Evolutionary conservation across 2,329 filamentous ascomycete genomes (phyloP).

Genomic region (Trichophyton benhamiae): DNA sequence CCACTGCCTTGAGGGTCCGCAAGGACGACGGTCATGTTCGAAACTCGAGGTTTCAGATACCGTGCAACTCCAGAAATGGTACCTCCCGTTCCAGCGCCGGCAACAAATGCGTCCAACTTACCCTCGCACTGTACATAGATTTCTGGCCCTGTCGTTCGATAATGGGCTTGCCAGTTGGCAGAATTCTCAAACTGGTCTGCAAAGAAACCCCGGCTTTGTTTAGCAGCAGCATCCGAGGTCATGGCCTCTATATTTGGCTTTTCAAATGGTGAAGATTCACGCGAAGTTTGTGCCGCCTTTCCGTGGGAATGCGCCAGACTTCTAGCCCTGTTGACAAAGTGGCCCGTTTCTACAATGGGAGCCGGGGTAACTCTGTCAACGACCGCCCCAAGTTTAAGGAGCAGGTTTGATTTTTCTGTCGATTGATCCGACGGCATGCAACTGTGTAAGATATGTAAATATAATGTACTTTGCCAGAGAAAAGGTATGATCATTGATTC

Average conservation of each 20-base stretch:
- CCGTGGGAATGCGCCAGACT: constrained; percentile 65
- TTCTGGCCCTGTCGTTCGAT: constrained; percentile 73
- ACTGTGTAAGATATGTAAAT: constrained; percentile 24
- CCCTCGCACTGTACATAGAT: constrained; percentile 69
- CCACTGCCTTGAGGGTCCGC: constrained; percentile 93
- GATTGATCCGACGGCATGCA: constrained; percentile 94
- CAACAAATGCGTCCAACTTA: constrained; percentile 71
- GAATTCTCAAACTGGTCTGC: constrained; percentile 91
- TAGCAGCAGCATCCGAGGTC: constrained; percentile 19
- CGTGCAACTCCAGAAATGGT: constrained; percentile 79
- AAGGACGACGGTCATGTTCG: constrained; percentile 57
- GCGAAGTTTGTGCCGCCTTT: constrained; percentile 14
- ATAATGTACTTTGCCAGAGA: constrained; percentile 3
- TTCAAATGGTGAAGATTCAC: constrained; percentile 13
- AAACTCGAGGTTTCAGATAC: constrained; percentile 64
- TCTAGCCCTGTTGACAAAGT: constrained; percentile 88
- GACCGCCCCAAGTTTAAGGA: constrained; percentile 79
- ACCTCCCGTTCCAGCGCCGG: constrained; percentile 86
- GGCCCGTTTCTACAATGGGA: constrained; percentile 81
- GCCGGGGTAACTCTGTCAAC: constrained; percentile 85
- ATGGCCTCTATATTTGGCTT: constrained; percentile 13
- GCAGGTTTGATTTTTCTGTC: constrained; percentile 74
- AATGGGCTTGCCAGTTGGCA: constrained; percentile 81
- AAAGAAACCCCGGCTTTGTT: constrained; percentile 71
- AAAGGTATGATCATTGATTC: neutral